These are phyloP conservation scores for Intubia oerlemansii DNA, from an alignment of 2,329 filamentous ascomycete species.

Conservation along the genomic window DNA sequence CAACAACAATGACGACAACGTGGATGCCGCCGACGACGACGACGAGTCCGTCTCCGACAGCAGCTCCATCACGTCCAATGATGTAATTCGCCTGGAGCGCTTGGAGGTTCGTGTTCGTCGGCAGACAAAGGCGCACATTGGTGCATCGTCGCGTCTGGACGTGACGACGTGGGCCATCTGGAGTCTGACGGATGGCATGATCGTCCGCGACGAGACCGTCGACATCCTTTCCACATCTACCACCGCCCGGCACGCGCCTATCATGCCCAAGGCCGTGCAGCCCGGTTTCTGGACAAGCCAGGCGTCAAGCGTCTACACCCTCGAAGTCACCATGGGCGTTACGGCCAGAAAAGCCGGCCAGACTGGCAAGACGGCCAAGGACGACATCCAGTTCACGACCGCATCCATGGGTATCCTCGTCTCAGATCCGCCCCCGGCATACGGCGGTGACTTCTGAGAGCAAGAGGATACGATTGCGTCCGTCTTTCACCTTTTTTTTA, in stretches of 20 bases:
- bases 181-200: not conserved
- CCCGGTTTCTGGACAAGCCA: constrained; percentile 1
- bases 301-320: not conserved
- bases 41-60: no score
- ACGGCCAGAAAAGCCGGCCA: no score
- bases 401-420: not conserved
- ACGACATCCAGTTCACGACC: not conserved
- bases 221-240: not conserved
- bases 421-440: constrained; percentile 1
- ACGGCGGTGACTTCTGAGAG: not conserved
- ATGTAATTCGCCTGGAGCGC: no score
- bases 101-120: not conserved
- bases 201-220: not conserved
- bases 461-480: no score
- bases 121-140: not conserved
- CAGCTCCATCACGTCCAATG: no score
- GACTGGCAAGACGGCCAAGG: no score
- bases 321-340: constrained; percentile 1
- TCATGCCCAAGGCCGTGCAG: not conserved
- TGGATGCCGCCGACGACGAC: not conserved
- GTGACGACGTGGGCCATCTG: constrained; percentile 1
- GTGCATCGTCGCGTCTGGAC: not conserved
- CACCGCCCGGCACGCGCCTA: not conserved
- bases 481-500: not conserved
- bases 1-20: not conserved